These are phyloP conservation scores for Rhizophora apiculata DNA, from an alignment of 345 rosid genomes.

Conservation along the genomic window DNA sequence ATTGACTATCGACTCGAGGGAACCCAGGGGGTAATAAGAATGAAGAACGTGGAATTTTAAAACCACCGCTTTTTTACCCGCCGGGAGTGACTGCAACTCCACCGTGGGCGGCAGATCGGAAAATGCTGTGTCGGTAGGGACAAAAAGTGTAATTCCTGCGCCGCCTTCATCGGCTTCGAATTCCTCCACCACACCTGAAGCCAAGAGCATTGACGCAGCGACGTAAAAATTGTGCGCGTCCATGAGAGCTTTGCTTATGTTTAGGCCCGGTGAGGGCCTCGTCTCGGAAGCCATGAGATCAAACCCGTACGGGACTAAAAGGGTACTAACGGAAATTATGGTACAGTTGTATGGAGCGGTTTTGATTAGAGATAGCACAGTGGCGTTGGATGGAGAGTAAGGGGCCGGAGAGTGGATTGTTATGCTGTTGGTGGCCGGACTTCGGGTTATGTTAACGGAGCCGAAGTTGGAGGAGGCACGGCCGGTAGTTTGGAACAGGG, in stretches of 20 bases:
- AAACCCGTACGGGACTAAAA: conserved; percentile 62
- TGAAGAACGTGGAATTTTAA: conserved; percentile 81
- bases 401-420: conserved; percentile 50
- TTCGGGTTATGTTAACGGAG: conserved; percentile 69
- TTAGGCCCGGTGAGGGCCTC: conserved; percentile 56
- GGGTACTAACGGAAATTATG: conserved; percentile 56
- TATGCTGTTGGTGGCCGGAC: conserved; percentile 43
- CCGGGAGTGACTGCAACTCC: conserved; percentile 70
- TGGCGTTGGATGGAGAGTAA: conserved; percentile 50
- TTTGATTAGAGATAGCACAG: conserved; percentile 51
- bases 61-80: conserved; percentile 65
- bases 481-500: conserved; percentile 79
- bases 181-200: conserved; percentile 71
- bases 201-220: conserved; percentile 72
- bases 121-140: conserved; percentile 76
- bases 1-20: conserved; percentile 79
- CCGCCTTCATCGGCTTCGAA: conserved; percentile 81
- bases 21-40: conserved; percentile 89
- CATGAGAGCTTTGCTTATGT: conserved; percentile 66
- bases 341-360: conserved; percentile 61
- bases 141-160: conserved; percentile 85
- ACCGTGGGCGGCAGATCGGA: conserved; percentile 60
- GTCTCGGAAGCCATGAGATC: conserved; percentile 72
- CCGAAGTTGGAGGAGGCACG: conserved; percentile 63
- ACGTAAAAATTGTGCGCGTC: conserved; percentile 85